Conservation (phyloP, 805 yeast species). For the Blastobotrys parvus region DNA sequence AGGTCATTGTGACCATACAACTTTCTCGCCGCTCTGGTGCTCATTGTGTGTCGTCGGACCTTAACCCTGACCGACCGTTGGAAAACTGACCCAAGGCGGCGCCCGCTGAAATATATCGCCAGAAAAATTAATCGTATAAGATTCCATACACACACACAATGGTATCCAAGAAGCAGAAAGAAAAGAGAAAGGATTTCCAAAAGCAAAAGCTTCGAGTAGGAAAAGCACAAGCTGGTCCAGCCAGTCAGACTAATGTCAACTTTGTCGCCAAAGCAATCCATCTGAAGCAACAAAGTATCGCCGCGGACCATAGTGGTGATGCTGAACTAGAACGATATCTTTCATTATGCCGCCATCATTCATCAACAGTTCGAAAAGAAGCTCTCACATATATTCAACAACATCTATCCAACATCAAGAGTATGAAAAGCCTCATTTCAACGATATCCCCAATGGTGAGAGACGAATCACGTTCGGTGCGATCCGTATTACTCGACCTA, state of each 20-base stretch:
- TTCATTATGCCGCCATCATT: slow-evolving; percentile 68
- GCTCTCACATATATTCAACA: slow-evolving; percentile 45
- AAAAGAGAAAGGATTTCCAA: slow-evolving; percentile 65
- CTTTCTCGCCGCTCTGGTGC: slow-evolving; percentile 31
- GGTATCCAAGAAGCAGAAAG: slow-evolving; percentile 42
- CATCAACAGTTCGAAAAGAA: slow-evolving; percentile 61
- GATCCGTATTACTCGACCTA: slow-evolving; percentile 47
- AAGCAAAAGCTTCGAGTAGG: slow-evolving; percentile 85
- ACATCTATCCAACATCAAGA: slow-evolving; percentile 36
- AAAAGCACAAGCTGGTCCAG: slow-evolving; percentile 60
- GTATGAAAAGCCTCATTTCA: slow-evolving; percentile 47
- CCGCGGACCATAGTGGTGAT: slow-evolving; percentile 7
- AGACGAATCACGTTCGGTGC: slow-evolving; percentile 60
- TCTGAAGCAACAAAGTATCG: slow-evolving; percentile 38
- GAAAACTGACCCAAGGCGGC: background rate
- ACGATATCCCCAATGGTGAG: slow-evolving; percentile 54
- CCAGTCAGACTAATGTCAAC: slow-evolving; percentile 77
- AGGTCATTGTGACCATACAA: slow-evolving; percentile 15
- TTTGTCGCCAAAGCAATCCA: slow-evolving; percentile 60
- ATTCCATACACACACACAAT: slow-evolving; percentile 3
- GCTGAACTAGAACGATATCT: slow-evolving; percentile 43
- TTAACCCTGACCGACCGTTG: no score
- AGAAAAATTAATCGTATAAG: background rate
- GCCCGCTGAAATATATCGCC: background rate
- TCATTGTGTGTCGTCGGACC: slow-evolving; percentile 23